Percentiles rank a stretch among this genome's conserved stretches.
Conservation (phyloP, 495 filamentous ascomycete genomes). For the Ascobolus immersus region DNA sequence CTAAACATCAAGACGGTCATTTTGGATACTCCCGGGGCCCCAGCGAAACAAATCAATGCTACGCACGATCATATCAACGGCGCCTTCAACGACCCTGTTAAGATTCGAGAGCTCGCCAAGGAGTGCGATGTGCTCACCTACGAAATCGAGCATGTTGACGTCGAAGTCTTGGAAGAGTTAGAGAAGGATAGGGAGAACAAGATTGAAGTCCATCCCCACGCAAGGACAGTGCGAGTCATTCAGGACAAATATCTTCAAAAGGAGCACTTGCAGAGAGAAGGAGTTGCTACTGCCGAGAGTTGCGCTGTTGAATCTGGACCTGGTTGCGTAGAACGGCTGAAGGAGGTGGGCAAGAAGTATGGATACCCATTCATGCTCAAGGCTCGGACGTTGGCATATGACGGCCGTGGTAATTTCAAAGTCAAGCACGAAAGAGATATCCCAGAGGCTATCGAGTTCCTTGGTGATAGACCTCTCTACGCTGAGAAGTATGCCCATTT, state of each 20-base stretch:
- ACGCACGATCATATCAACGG: slow-evolving; percentile 47
- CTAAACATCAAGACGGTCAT: slow-evolving; percentile 58
- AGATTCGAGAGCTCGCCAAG: slow-evolving; percentile 47
- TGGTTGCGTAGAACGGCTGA: slow-evolving; percentile 30
- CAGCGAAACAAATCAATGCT: slow-evolving; percentile 76
- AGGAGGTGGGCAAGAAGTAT: slow-evolving; percentile 34
- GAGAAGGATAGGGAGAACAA: slow-evolving; percentile 23
- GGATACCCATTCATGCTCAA: slow-evolving; percentile 92
- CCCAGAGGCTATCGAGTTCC: slow-evolving; percentile 34
- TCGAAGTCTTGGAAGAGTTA: slow-evolving; percentile 67
- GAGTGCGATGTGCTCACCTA: slow-evolving; percentile 67
- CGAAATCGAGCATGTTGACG: slow-evolving; percentile 97
- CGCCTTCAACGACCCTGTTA: slow-evolving; percentile 36
- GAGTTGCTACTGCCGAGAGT: slow-evolving; percentile 47
- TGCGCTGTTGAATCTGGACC: slow-evolving; percentile 29
- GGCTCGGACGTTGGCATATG: slow-evolving; percentile 75
- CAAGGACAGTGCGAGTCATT: slow-evolving; percentile 69
- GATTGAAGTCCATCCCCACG: slow-evolving; percentile 55
- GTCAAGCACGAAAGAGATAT: slow-evolving; percentile 44
- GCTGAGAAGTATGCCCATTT: slow-evolving; percentile 82
- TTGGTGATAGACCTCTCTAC: slow-evolving; percentile 52
- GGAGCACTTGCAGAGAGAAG: slow-evolving; percentile 39
- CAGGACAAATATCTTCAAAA: slow-evolving; percentile 96
- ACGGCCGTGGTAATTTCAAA: slow-evolving; percentile 75
- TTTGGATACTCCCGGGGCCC: slow-evolving; percentile 52